Conservation (phyloP, 441 rosid genomes). For the Pelargonium australe region DNA sequence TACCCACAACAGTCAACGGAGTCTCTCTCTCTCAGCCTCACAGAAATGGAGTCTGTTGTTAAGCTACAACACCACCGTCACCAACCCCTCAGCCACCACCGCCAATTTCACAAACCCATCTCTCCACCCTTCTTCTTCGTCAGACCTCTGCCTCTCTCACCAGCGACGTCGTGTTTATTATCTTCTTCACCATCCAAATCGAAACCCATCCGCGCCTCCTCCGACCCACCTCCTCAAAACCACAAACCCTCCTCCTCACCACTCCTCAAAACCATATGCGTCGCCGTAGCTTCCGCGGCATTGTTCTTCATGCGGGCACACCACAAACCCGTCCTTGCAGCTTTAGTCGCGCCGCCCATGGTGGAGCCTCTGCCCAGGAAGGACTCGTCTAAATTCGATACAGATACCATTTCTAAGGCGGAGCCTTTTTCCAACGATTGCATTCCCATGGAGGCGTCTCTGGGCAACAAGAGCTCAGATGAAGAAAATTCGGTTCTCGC, state of each 20-base stretch:
- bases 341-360: slow-evolving; percentile 31
- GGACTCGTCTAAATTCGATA: too few relatives aligned
- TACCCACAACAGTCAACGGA: too few relatives aligned
- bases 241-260: slow-evolving; percentile 1
- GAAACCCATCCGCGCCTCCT: slow-evolving; percentile 33
- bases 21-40: slow-evolving; percentile 11
- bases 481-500: too few relatives aligned
- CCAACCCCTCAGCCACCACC: slow-evolving; percentile 29
- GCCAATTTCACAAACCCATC: slow-evolving; percentile 28
- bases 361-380: slow-evolving; percentile 20
- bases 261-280: slow-evolving; percentile 43
- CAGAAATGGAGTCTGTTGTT: slow-evolving; percentile 46
- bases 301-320: slow-evolving; percentile 47
- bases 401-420: too few relatives aligned
- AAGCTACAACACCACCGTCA: slow-evolving; percentile 20
- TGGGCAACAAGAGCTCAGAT: too few relatives aligned
- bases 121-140: slow-evolving; percentile 10
- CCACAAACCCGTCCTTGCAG: slow-evolving; percentile 44
- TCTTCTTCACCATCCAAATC: slow-evolving; percentile 23
- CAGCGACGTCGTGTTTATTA: neutral
- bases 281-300: slow-evolving; percentile 61
- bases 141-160: neutral
- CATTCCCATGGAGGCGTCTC: too few relatives aligned
- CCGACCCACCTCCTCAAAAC: slow-evolving; percentile 19
- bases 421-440: too few relatives aligned